These are phyloP conservation scores for Coemansia interrupta DNA, from an alignment of 192 early-diverging fungal genomes.

Conservation along the genomic window DNA sequence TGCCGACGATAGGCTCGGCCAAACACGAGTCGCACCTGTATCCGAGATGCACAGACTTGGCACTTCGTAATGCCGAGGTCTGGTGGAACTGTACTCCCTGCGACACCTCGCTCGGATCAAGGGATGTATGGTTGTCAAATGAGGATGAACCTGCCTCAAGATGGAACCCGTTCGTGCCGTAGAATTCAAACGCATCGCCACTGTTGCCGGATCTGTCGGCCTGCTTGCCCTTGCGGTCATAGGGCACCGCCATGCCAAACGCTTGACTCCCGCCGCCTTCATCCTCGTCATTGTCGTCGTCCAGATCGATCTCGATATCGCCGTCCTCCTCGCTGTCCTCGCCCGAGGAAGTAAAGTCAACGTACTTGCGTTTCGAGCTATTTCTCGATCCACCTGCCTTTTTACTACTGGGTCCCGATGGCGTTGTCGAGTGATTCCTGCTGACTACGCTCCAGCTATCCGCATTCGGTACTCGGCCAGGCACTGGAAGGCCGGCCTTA, in stretches of 20 bases:
- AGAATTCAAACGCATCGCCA: too few relatives aligned
- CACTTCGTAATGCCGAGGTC: slow-evolving; percentile 22
- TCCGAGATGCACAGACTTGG: slow-evolving; percentile 35
- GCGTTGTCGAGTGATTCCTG: slow-evolving; percentile 10
- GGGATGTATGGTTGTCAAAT: background rate
- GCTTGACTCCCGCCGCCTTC: background rate
- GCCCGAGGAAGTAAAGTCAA: slow-evolving; percentile 44
- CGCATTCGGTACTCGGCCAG: slow-evolving; percentile 61
- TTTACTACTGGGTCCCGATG: slow-evolving; percentile 7
- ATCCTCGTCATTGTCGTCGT: slow-evolving; percentile 3
- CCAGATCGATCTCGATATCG: slow-evolving; percentile 16
- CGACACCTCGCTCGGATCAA: slow-evolving; percentile 4
- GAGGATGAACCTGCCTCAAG: too few relatives aligned
- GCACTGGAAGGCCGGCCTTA: slow-evolving; percentile 68
- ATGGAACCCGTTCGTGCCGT: too few relatives aligned
- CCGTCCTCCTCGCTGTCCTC: slow-evolving; percentile 16
- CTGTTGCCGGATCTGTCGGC: slow-evolving; percentile 19
- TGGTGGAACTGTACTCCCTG: slow-evolving; percentile 1
- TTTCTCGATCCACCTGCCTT: slow-evolving; percentile 8
- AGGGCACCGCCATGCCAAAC: slow-evolving; percentile 1
- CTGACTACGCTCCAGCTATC: slow-evolving; percentile 24
- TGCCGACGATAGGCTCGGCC: slow-evolving; percentile 69
- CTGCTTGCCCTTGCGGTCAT: slow-evolving; percentile 49
- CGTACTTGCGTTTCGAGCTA: slow-evolving; percentile 18
- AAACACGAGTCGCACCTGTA: slow-evolving; percentile 67